phyloP scores from a whole-genome alignment of 1,139 yeast species.

The Diutina pseudorugosa region DNA sequence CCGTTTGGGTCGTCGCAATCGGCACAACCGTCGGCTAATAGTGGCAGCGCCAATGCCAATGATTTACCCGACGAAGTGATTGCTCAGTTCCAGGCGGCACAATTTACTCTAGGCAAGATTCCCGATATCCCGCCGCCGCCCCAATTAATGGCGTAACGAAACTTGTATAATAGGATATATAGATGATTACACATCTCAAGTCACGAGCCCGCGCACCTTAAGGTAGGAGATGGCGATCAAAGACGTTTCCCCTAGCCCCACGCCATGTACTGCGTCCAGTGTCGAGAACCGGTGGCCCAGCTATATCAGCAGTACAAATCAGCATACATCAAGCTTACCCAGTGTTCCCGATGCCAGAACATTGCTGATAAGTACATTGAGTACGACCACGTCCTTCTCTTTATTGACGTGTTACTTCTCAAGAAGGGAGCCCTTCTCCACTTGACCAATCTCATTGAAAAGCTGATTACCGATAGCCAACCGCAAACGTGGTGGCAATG shows the following conservation, averaged over 20 bases:
- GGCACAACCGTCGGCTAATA: too few relatives aligned
- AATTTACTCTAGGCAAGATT: not conserved
- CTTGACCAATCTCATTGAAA: slow-evolving; percentile 57
- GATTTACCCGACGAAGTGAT: not conserved
- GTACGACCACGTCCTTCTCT: slow-evolving; percentile 70
- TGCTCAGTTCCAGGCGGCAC: not conserved
- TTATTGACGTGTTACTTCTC: slow-evolving; percentile 69
- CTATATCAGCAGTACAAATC: slow-evolving; percentile 66
- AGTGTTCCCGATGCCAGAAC: slow-evolving; percentile 58
- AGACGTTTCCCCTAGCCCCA: not conserved
- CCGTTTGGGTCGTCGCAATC: too few relatives aligned
- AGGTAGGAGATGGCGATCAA: too few relatives aligned
- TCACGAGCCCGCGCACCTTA: not conserved
- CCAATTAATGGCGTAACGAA: not conserved
- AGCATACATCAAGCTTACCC: slow-evolving; percentile 68
- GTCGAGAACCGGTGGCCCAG: slow-evolving; percentile 26
- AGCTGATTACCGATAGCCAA: slow-evolving; percentile 9
- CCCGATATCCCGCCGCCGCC: not conserved
- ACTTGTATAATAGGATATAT: too few relatives aligned
- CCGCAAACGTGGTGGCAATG: slow-evolving; percentile 5
- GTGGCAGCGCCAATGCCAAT: not conserved
- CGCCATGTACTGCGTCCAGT: slow-evolving; percentile 80
- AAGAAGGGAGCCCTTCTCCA: slow-evolving; percentile 90
- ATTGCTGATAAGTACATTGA: slow-evolving; percentile 90
- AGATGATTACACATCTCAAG: too few relatives aligned